Evolutionary conservation across 768 basidiomycete species (phyloP).

Genomic region (Collybiopsis confluens): DNA sequence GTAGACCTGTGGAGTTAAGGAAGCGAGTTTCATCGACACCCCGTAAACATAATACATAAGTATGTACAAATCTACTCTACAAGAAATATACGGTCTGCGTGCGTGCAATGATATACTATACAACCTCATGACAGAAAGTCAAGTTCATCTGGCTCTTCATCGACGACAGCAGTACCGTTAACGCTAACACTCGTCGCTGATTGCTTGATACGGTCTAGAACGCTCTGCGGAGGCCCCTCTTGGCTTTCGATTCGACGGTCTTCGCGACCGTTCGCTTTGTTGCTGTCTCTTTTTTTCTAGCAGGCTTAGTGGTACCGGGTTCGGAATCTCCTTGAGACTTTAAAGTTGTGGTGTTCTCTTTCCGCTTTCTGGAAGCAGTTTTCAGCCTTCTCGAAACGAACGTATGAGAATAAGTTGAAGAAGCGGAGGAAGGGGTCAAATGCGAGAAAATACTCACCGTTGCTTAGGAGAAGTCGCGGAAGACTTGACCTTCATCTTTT

Average conservation of each 20-base stretch:
- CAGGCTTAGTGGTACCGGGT: background rate
- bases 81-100: too few species aligned
- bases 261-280: background rate
- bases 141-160: slow-evolving; percentile 8
- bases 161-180: background rate
- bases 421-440: background rate
- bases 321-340: background rate
- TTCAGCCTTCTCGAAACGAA: background rate
- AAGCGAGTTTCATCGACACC: too few species aligned
- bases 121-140: slow-evolving; percentile 1
- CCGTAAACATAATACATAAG: too few species aligned
- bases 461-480: background rate
- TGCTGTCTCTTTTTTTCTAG: background rate
- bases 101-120: background rate
- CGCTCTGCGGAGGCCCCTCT: slow-evolving; percentile 5
- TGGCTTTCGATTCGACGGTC: background rate
- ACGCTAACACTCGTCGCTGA: background rate
- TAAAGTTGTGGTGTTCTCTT: background rate
- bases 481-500: background rate
- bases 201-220: slow-evolving; percentile 6
- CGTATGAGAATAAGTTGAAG: background rate
- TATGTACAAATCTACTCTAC: too few species aligned
- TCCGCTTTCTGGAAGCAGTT: slow-evolving; percentile 7
- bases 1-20: too few species aligned
- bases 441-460: background rate